These are phyloP conservation scores for Musa acuminata DNA, from an alignment of 176 grass and related monocot species.

Conservation along the genomic window DNA sequence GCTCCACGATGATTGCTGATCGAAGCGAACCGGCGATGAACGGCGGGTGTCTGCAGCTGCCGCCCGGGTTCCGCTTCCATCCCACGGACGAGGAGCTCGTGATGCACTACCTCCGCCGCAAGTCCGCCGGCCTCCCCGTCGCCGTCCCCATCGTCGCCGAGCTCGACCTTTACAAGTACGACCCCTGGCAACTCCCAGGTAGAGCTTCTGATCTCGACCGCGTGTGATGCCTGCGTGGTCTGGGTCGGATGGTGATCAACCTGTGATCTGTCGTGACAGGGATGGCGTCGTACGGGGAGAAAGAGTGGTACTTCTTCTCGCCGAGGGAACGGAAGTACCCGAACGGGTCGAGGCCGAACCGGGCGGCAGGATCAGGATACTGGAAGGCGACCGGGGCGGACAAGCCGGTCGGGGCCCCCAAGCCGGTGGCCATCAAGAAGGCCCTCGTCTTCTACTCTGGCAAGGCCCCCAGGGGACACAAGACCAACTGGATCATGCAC, in stretches of 20 bases:
- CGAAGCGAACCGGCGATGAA: neutral
- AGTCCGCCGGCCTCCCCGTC: constrained; percentile 57
- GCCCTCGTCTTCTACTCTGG: constrained; percentile 72
- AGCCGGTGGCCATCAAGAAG: constrained; percentile 58
- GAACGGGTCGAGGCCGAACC: constrained; percentile 72
- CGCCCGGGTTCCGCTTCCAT: constrained; percentile 96
- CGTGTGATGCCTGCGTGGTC: neutral
- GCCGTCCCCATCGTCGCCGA: constrained; percentile 77
- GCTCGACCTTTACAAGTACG: constrained; percentile 93
- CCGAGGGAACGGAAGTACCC: constrained; percentile 78
- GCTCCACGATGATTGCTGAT: neutral
- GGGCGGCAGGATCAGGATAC: constrained; percentile 52
- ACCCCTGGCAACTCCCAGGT: constrained; percentile 87
- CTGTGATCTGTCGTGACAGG: constrained; percentile 6
- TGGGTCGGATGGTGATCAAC: no score
- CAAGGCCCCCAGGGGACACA: constrained; percentile 78
- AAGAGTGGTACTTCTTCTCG: constrained; percentile 89
- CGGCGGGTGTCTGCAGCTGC: constrained; percentile 33
- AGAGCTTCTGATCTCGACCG: neutral
- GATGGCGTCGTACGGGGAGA: constrained; percentile 64
- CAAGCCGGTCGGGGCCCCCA: constrained; percentile 59
- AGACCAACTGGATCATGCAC: constrained; percentile 99
- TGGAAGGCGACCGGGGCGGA: constrained; percentile 85
- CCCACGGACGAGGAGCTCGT: constrained; percentile 95
- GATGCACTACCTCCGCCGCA: constrained; percentile 85